Conservation (phyloP, 805 yeast species). For the Zygosaccharomyces siamensis region DNA sequence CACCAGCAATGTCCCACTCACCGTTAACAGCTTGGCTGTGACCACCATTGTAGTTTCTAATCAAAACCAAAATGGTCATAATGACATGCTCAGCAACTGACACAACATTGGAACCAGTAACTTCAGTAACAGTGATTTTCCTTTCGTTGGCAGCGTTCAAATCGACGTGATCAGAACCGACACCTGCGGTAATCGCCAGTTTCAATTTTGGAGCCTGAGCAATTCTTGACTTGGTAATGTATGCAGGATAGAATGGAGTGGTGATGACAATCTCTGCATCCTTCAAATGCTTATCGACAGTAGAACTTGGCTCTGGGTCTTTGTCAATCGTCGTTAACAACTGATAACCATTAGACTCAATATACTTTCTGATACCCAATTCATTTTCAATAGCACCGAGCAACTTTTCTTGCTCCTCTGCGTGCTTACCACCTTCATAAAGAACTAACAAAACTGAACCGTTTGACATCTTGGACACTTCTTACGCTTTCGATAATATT, state of each 20-base stretch:
- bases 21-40: not conserved
- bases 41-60: not conserved
- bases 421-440: conserved; percentile 55
- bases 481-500: not conserved
- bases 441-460: conserved; percentile 50
- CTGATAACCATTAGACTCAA: conserved; percentile 62
- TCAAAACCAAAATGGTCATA: conserved; percentile 44
- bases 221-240: conserved; percentile 61
- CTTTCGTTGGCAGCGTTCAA: conserved; percentile 59
- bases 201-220: conserved; percentile 67
- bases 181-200: conserved; percentile 72
- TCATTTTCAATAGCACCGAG: conserved; percentile 73
- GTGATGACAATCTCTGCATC: conserved; percentile 76
- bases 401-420: conserved; percentile 53
- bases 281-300: conserved; percentile 57
- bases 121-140: conserved; percentile 53
- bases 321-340: conserved; percentile 63
- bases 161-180: conserved; percentile 79
- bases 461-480: not conserved
- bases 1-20: not conserved
- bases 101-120: not conserved
- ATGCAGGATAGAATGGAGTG: conserved; percentile 81
- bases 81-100: conserved; percentile 3
- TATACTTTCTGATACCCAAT: conserved; percentile 61
- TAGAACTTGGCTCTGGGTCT: conserved; percentile 53